These are phyloP conservation scores for Leptographium galeiforme DNA, from an alignment of 2,329 filamentous ascomycete species.

Conservation along the genomic window DNA sequence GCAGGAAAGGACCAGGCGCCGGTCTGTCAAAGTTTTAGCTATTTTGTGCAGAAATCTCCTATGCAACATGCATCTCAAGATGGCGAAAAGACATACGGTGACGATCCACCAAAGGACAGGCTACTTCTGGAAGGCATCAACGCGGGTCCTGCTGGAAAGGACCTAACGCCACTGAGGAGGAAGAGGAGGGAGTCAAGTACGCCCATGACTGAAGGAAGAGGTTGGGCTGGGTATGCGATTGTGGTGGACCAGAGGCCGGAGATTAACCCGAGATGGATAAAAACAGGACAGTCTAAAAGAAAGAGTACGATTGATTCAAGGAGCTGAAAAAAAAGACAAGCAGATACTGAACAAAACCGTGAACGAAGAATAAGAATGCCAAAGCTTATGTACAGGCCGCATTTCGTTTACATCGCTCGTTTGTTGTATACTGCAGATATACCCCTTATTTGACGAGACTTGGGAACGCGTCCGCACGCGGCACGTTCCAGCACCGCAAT, in stretches of 20 bases:
- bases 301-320: background rate
- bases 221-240: background rate
- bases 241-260: background rate
- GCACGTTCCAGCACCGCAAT: background rate
- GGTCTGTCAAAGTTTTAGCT: background rate
- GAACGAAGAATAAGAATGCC: background rate
- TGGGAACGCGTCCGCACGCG: background rate
- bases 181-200: background rate
- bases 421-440: background rate
- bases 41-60: background rate
- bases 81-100: background rate
- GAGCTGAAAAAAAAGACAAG: background rate
- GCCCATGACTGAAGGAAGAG: background rate
- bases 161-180: background rate
- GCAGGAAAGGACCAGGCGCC: background rate
- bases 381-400: background rate
- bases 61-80: background rate
- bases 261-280: background rate
- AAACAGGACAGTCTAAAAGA: background rate
- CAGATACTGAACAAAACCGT: background rate
- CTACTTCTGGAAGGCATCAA: background rate
- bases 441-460: background rate
- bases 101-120: background rate
- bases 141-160: background rate
- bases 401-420: background rate